Evolutionary conservation across 139 green algal genomes (phyloP).

Genomic region (Tetraselmis striata): DNA sequence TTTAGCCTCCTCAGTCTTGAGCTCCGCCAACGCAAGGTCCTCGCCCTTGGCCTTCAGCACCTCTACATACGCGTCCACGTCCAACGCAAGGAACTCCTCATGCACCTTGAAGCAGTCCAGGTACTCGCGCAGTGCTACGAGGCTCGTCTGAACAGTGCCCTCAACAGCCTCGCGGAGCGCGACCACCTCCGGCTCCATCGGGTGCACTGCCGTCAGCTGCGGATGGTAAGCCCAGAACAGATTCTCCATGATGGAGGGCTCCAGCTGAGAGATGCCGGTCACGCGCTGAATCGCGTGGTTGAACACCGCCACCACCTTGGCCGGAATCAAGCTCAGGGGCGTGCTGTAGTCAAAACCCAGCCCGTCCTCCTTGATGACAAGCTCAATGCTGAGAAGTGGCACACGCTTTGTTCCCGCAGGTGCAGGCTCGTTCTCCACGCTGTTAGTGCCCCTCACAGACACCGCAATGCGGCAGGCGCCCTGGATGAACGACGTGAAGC

Average conservation of each 20-base stretch:
- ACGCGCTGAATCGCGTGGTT: constrained; percentile 37
- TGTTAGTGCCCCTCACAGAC: constrained; percentile 8
- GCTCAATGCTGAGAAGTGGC: constrained; percentile 53
- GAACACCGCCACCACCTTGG: constrained; percentile 43
- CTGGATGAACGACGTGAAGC: constrained; percentile 46
- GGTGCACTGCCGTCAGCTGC: constrained; percentile 51
- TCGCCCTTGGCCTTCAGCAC: constrained; percentile 36
- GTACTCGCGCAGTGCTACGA: constrained; percentile 36
- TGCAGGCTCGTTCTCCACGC: constrained; percentile 6
- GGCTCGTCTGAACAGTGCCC: constrained; percentile 12
- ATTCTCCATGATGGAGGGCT: constrained; percentile 71
- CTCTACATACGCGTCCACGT: constrained; percentile 47
- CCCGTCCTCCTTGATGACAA: constrained; percentile 40
- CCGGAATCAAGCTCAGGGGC: constrained; percentile 26
- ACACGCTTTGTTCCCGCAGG: background rate
- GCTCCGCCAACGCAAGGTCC: constrained; percentile 46
- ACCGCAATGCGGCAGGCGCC: constrained; percentile 10
- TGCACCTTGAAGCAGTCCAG: constrained; percentile 20
- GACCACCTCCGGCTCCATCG: constrained; percentile 38
- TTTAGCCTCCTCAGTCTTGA: constrained; percentile 43
- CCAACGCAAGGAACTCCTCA: constrained; percentile 47
- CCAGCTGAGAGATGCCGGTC: constrained; percentile 54
- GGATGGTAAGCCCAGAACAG: constrained; percentile 62
- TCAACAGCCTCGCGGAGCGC: constrained; percentile 9
- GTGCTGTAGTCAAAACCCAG: constrained; percentile 40